A percentile compares a stretch with the other conserved stretches of the same genome.
Evolutionary conservation across 345 rosid species (phyloP).

Genomic region (Alliaria petiolata): DNA sequence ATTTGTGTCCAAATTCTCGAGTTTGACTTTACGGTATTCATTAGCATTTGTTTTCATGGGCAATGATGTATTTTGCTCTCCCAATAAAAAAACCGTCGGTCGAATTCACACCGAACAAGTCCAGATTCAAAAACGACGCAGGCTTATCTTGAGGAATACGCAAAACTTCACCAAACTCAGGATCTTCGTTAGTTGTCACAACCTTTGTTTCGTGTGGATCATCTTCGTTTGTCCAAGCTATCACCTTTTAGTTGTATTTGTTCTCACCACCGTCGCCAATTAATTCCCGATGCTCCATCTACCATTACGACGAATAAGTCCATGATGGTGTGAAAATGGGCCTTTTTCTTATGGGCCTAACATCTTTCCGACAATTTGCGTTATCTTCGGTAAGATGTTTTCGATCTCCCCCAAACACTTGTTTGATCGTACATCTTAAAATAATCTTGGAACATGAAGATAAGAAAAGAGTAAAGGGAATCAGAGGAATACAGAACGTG

Average conservation of each 20-base stretch:
- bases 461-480: too few species aligned
- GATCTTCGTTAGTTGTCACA: not conserved
- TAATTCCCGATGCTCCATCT: not conserved
- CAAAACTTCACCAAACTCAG: not conserved
- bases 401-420: too few species aligned
- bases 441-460: too few species aligned
- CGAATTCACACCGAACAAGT: not conserved
- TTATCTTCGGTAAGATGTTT: too few species aligned
- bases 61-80: not conserved
- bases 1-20: not conserved
- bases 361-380: too few species aligned
- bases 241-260: not conserved
- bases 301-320: not conserved
- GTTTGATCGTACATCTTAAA: too few species aligned
- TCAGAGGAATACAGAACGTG: too few species aligned
- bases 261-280: constrained; percentile 1
- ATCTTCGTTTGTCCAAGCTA: constrained; percentile 5
- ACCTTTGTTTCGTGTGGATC: not conserved
- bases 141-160: not conserved
- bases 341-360: too few species aligned
- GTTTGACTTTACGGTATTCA: not conserved
- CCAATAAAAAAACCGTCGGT: not conserved
- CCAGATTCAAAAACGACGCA: not conserved
- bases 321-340: too few species aligned
- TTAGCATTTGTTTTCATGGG: not conserved